phyloP scores from a whole-genome alignment of 129 eudicot species.

The Scalesia atractyloides region DNA sequence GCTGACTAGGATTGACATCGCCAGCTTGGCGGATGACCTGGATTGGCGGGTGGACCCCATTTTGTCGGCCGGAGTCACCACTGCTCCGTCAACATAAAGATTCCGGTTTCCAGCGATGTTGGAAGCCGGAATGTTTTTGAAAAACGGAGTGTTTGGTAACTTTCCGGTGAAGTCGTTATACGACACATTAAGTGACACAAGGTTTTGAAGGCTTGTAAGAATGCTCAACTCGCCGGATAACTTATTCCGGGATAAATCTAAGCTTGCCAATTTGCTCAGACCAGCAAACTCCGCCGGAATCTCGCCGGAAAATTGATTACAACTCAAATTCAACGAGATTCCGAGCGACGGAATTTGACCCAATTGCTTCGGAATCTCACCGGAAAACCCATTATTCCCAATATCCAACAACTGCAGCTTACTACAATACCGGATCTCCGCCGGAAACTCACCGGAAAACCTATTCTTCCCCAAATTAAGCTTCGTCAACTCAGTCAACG shows the following conservation, averaged over 20 bases:
- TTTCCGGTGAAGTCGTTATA: constrained; percentile 82
- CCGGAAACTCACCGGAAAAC: constrained; percentile 72
- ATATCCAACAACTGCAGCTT: constrained; percentile 76
- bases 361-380: constrained; percentile 72
- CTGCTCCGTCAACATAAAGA: constrained; percentile 51
- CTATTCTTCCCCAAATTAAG: constrained; percentile 68
- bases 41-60: constrained; percentile 36
- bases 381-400: constrained; percentile 81
- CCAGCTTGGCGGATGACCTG: constrained; percentile 55
- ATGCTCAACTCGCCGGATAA: constrained; percentile 57
- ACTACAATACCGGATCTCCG: constrained; percentile 66
- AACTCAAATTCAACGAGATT: constrained; percentile 90
- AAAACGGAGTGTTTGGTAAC: constrained; percentile 76
- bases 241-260: constrained; percentile 82
- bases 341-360: constrained; percentile 82
- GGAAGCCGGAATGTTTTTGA: constrained; percentile 60
- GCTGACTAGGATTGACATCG: constrained; percentile 85
- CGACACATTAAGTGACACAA: constrained; percentile 79
- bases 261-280: constrained; percentile 63
- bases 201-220: constrained; percentile 71
- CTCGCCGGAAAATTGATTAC: constrained; percentile 66
- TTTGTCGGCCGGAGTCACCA: constrained; percentile 42
- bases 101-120: constrained; percentile 63
- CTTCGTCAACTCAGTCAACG: constrained; percentile 65
- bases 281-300: constrained; percentile 72